Evolutionary conservation across 148 eudicot genomes (phyloP), one percentile per base, ranked within the genome.

Genomic region (Polygonum aviculare): DNA sequence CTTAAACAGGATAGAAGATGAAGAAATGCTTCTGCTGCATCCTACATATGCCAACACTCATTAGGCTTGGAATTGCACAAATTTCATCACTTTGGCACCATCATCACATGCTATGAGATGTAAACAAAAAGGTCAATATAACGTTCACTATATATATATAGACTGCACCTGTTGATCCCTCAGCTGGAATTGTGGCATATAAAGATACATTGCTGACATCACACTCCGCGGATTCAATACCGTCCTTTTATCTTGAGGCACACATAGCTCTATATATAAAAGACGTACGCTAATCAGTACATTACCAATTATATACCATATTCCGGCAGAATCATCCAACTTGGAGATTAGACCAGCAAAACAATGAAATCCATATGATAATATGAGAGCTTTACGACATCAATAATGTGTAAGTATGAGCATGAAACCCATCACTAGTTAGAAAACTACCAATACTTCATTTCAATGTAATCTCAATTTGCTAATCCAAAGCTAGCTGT

Each of bases 1-100:
- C 94, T 89, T 84, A 94, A 74, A 57, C 96, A 90, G 78, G 96
- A 88, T 51, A 94, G 84, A 75, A 94, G 87, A 88, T 86, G 97
- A 78, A 86, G 85, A 75, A 94, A 87, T 78, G 97, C 96, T 87
- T 94, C 98, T 80, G 89, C 98, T 38, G 97, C 97, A 86, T 94
- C 98, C 98, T 94, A 85, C 72, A 78, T 41, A 80, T 60, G 49
- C 72, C 77, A 79, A 54, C 71, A 74, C 18, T 21, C 19, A 74
- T 79, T 36, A 57, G 78, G 21, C 41, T 18, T n/a, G 2, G 39
- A 12, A 7, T 51, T 12, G 16, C 69, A 62, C 11, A 62, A 33
- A 5, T 8, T 57, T 57, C 63, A 57, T 57, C 63, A 57, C 8
- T 57, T 12, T 62, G 33, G 5, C 9, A 14, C 10, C 15, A 9